phyloP scores from a whole-genome alignment of 2,329 filamentous ascomycete species.

The Diaporthe humulicola region DNA sequence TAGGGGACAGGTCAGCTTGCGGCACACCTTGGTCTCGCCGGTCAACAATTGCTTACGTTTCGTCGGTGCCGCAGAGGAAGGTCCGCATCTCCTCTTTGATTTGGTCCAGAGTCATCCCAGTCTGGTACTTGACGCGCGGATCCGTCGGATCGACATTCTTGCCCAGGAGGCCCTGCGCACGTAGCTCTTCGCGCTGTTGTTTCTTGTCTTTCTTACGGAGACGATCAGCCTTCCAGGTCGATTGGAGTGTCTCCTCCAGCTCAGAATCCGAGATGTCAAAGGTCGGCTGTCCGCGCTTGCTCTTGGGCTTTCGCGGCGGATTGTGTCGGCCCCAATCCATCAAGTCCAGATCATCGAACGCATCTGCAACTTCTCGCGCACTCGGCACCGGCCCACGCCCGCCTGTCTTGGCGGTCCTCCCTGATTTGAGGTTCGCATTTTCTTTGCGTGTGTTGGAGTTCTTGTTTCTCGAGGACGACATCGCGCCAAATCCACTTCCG shows the following conservation, averaged over 20 bases:
- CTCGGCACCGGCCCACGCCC: conserved; percentile 47
- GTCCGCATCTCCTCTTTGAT: conserved; percentile 78
- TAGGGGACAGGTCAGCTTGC: conserved; percentile 35
- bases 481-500: conserved; percentile 41
- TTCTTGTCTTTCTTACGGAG: conserved; percentile 79
- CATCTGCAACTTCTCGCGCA: conserved; percentile 58
- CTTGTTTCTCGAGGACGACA: conserved; percentile 28
- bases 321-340: conserved; percentile 85
- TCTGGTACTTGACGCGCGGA: conserved; percentile 78
- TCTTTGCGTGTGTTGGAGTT: background rate
- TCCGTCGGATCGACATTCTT: conserved; percentile 68
- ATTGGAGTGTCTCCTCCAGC: conserved; percentile 70
- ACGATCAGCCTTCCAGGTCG: conserved; percentile 76
- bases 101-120: conserved; percentile 78
- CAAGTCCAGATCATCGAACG: conserved; percentile 80
- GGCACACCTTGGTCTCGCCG: no score
- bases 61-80: conserved; percentile 75
- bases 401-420: background rate
- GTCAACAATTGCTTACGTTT: conserved; percentile 67
- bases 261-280: conserved; percentile 76
- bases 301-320: conserved; percentile 72
- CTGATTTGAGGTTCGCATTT: background rate
- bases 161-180: conserved; percentile 75
- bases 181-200: conserved; percentile 76
- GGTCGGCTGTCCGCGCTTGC: conserved; percentile 63